These are phyloP conservation scores for Closterium sp. DNA, from an alignment of 139 green algal species.

Conservation along the genomic window DNA sequence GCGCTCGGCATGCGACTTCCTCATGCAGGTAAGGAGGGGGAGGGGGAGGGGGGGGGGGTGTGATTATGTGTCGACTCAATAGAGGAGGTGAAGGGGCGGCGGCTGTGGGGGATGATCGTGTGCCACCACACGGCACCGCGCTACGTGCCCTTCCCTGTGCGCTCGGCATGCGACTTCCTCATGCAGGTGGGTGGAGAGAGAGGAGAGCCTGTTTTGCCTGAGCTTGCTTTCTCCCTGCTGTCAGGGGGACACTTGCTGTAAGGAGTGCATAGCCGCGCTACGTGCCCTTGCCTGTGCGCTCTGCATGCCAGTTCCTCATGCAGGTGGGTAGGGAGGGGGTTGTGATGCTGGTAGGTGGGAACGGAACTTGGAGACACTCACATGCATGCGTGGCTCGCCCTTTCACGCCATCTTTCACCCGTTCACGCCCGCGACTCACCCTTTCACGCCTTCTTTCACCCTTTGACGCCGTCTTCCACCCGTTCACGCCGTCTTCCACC, in stretches of 20 bases:
- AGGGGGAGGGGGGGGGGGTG: not conserved
- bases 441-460: not conserved
- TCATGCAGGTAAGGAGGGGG: slow-evolving; percentile 34
- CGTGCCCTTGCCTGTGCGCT: slow-evolving; percentile 37
- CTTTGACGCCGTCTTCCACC: not conserved
- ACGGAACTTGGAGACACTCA: no score
- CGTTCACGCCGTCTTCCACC: no score
- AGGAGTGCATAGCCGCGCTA: slow-evolving; percentile 20
- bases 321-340: slow-evolving; percentile 20
- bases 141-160: slow-evolving; percentile 41
- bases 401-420: no score
- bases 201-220: no score
- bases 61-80: not conserved
- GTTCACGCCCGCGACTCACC: no score
- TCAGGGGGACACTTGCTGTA: slow-evolving; percentile 31
- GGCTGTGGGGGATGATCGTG: slow-evolving; percentile 45
- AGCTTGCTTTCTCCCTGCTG: no score
- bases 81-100: not conserved
- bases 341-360: not conserved
- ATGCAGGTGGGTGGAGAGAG: slow-evolving; percentile 43
- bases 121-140: slow-evolving; percentile 43
- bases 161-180: slow-evolving; percentile 43
- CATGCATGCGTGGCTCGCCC: no score
- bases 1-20: slow-evolving; percentile 41
- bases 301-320: slow-evolving; percentile 44